Percentiles rank a stretch among this genome's conserved stretches.
Conservation (phyloP, 768 basidiomycete genomes). For the Boletellus emodensis region DNA sequence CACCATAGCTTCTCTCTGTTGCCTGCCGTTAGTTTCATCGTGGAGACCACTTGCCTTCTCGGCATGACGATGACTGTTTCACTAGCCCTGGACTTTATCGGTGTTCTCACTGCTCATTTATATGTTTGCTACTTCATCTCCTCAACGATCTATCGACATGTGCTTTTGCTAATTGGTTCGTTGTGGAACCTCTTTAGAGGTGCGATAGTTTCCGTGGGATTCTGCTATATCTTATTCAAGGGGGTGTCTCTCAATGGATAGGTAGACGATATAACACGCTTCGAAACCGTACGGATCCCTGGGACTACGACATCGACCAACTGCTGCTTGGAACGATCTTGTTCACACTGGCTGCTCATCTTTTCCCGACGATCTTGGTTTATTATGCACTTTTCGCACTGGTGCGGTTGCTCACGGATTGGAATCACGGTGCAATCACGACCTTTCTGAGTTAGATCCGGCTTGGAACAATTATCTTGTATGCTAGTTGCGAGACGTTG, state of each 20-base stretch:
- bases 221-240: background rate
- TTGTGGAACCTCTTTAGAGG: slow-evolving; percentile 92
- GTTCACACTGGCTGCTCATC: slow-evolving; percentile 76
- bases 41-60: slow-evolving; percentile 35
- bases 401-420: slow-evolving; percentile 33
- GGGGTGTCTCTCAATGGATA: slow-evolving; percentile 29
- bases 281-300: slow-evolving; percentile 82
- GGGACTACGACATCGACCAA: slow-evolving; percentile 91
- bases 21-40: slow-evolving; percentile 25
- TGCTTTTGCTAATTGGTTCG: slow-evolving; percentile 54
- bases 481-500: slow-evolving; percentile 59
- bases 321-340: slow-evolving; percentile 91
- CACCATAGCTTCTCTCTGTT: slow-evolving; percentile 18
- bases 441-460: slow-evolving; percentile 40
- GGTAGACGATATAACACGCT: slow-evolving; percentile 88
- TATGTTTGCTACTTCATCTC: slow-evolving; percentile 65
- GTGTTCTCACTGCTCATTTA: slow-evolving; percentile 67
- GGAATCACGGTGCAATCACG: background rate
- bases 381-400: slow-evolving; percentile 82
- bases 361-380: slow-evolving; percentile 80
- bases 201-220: slow-evolving; percentile 25
- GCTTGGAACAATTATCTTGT: slow-evolving; percentile 50
- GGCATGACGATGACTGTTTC: slow-evolving; percentile 69
- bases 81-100: slow-evolving; percentile 60
- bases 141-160: slow-evolving; percentile 55